Base-by-base conservation (phyloP, 257 asterid genomes). In the Gardenia jasminoides region DNA sequence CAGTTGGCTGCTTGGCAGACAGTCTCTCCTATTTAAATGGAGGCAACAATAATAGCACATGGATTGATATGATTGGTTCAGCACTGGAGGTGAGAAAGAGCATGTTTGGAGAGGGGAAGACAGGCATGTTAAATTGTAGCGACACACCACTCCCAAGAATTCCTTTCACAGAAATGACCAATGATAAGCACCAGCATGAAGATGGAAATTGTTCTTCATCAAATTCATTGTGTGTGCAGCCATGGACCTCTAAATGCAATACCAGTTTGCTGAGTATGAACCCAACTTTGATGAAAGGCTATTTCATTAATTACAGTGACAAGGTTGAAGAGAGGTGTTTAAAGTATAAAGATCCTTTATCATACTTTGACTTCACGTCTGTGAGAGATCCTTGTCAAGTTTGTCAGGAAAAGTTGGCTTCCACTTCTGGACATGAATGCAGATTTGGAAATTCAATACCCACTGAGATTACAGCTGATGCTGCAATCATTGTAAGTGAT, bases 321-420 rank as follows among this genome's bases (percentile, higher is more conserved):
- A 80, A 83, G 82, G 54, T 47, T 44, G 87, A 83, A 78, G 89
- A 89, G 79, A 85, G 80, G 31, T 78, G 67, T 70, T 84, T 83
- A 77, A 84, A 83, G 82, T 84, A 76, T 84, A 84, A 79, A 75
- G 77, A 73, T 83, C 69, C 87, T 72, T 80, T 73, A 64, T 78
- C 92, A 48, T 82, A 59, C 84, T 91, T 91, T 86, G 96, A 93
- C 85, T 96, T 96, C 82, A 82, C 97, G 80, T 86, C 89, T 71
- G 91, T 96, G 76, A 82, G 80, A 77, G 92, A 91, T 87, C 97
- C 98, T 80, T 67, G 84, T 39, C 81, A 85, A 75, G 78, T 85
- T 71, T 86, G 68, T 83, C 83, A 79, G 48, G 86, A 81, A 76
- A 89, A 75, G 73, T 81, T 87, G 76, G 81, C 85, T 44, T 80